Evolutionary conservation across 2,329 filamentous ascomycete genomes (phyloP), one percentile per base, ranked within the genome.

Genomic region (Blastomyces parvus): DNA sequence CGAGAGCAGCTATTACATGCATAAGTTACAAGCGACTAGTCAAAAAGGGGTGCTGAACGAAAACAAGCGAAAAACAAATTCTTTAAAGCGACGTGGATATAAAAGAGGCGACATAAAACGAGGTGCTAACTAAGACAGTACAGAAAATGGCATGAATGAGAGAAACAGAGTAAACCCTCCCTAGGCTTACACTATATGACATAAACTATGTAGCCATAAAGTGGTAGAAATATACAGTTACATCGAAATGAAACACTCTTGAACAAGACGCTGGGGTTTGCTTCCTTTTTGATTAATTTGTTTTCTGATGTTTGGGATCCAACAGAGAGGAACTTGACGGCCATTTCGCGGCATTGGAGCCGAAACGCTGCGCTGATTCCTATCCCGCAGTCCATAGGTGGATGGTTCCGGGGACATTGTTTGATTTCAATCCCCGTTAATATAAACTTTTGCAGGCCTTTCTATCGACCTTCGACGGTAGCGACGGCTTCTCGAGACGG

Each of bases 391-490:
- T 13, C 36, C 36, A 38, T 13, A n/a, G n/a, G n/a, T n/a, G 36
- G 36, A 13, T 38, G 9, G 36, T 0, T 7, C 36, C 36, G 9
- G 36, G 36, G 2, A n/a, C 36, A 38, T 11, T 0, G 11, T 38
- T 38, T 11, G 1, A 38, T 11, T 38, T 38, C 36, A 42, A 27
- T 46, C 30, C 3, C 59, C 60, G 48, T 30, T 69, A 33, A 74
- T 52, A 70, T 77, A 77, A 25, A 76, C 72, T 68, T 70, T 76
- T 5, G 72, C 67, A n/a, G 75, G 75, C 46, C 72, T 68, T 56
- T 72, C 68, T 59, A 75, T 69, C 53, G 73, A 70, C 50, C 70
- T 67, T 27, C 46, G 46, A 22, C 68, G 68, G 65, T 72, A 68
- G 48, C 67, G 60, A 25, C 70, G 67, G 65, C 66, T 59, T 56